Evolutionary conservation across 2,329 filamentous ascomycete species (phyloP).

Genomic region (Fonsecaea nubica): DNA sequence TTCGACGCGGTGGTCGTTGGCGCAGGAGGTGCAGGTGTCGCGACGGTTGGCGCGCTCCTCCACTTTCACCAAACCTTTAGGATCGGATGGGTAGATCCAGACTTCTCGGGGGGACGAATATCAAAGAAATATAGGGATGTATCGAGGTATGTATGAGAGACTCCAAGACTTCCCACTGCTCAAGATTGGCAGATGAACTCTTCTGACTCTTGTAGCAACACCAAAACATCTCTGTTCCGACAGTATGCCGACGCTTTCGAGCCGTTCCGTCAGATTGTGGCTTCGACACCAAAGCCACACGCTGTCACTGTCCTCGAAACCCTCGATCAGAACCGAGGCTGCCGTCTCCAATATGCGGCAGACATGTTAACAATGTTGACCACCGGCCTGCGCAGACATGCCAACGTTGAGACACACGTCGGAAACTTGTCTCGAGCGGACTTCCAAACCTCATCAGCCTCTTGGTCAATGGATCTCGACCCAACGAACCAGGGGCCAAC

Average conservation of each 20-base stretch:
- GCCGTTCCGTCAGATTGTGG: constrained; percentile 60
- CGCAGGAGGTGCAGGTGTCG: constrained; percentile 65
- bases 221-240: constrained; percentile 66
- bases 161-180: neutral
- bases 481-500: neutral
- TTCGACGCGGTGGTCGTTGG: constrained; percentile 63
- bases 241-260: constrained; percentile 62
- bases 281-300: constrained; percentile 58
- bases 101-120: constrained; percentile 61
- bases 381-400: constrained; percentile 48
- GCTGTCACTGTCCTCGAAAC: constrained; percentile 61
- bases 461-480: constrained; percentile 17
- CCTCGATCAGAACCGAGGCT: constrained; percentile 64
- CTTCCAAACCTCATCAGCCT: constrained; percentile 30
- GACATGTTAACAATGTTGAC: constrained; percentile 60
- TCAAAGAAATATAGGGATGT: constrained; percentile 66
- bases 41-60: constrained; percentile 66
- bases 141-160: constrained; percentile 51
- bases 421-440: constrained; percentile 48
- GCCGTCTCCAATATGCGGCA: constrained; percentile 63
- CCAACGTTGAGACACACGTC: constrained; percentile 45
- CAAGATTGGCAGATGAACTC: neutral
- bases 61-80: constrained; percentile 58
- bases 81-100: constrained; percentile 66
- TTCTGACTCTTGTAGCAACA: constrained; percentile 56